Base-by-base conservation (phyloP, 768 basidiomycete species). In the Mycena kentingensis region DNA sequence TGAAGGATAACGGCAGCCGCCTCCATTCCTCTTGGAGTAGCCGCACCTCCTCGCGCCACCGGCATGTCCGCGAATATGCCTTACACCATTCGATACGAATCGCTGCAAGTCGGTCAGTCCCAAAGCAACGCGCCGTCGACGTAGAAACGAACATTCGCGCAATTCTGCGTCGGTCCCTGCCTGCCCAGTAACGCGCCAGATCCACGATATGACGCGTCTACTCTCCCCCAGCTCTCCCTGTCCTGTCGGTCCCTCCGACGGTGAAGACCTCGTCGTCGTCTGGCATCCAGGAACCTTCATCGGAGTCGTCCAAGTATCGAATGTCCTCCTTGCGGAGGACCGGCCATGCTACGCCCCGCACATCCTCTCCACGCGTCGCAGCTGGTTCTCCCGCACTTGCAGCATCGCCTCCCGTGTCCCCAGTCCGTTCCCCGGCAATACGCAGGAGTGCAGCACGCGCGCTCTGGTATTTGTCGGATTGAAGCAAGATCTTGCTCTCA, bases 61-160 rank as follows among this genome's bases (percentile, higher is more conserved):
- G 46, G 11, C 32, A 18, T 0, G 26, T 19, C 3, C 35, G 45
- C 7, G 42, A 46, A 10, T n/a, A 51, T 2, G 56, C 46, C 32
- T 57, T 51, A 10, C 35, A 48, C 46, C 49, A 60, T 25, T 60
- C 58, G 13, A 60, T 37, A 13, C 18, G 39, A 7, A 57, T 28
- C 1, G 50, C 58, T 60, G 16, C n/a, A 4, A 15, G 12, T 26
- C 5, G 29, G 19, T 24, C 19, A 31, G 8, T 15, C n/a, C 28
- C 21, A 18, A 25, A 21, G 7, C 22, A 18, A n/a, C 15, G 3
- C 15, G 8, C 11, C 28, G 28, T 24, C 21, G 18, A 10, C 16
- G 19, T n/a, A 6, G 12, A 26, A 10, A 29, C 50, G 8, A 16
- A 51, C 48, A 36, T n/a, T 38, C 34, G 21, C 41, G 37, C 39